phyloP scores from a whole-genome alignment of 352 stramenopile species.

The Phytophthora capsici region DNA sequence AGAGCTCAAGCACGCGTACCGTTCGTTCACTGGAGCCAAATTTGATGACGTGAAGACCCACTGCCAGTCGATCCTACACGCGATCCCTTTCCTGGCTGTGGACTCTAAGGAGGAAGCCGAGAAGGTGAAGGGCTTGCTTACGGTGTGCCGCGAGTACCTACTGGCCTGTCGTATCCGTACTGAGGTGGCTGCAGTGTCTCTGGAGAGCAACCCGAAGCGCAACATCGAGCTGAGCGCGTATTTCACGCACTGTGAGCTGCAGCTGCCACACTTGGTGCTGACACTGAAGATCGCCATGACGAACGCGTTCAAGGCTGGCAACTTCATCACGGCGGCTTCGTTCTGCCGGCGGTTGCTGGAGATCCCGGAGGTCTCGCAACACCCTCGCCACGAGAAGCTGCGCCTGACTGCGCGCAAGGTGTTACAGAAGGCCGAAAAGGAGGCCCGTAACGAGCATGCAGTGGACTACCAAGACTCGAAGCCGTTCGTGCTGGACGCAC shows the following conservation, averaged over 20 bases:
- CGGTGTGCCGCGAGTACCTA: conserved; percentile 98
- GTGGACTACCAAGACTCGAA: conserved; percentile 98
- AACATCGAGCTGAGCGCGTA: conserved; percentile 98
- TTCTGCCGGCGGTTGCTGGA: conserved; percentile 99
- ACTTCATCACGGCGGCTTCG: conserved; percentile 98
- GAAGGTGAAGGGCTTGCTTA: conserved; percentile 95
- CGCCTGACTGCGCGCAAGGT: conserved; percentile 97
- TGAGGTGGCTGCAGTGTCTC: conserved; percentile 68
- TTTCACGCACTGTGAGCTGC: conserved; percentile 99
- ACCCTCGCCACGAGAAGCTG: conserved; percentile 94
- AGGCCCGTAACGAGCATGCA: conserved; percentile 97
- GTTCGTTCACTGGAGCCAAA: conserved; percentile 97
- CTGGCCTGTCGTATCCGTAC: conserved; percentile 97
- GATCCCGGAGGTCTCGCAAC: conserved; percentile 94
- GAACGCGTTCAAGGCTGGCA: conserved; percentile 99
- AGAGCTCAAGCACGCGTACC: conserved; percentile 95
- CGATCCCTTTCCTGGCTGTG: conserved; percentile 96
- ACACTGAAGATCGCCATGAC: conserved; percentile 99
- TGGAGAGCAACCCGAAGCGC: conserved; percentile 83
- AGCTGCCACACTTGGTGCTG: conserved; percentile 97
- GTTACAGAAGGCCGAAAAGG: conserved; percentile 98
- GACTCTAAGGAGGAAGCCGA: conserved; percentile 93
- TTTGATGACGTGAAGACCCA: conserved; percentile 96
- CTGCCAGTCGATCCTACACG: conserved; percentile 93
- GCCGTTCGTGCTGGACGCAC: conserved; percentile 95